These are phyloP conservation scores for Triticum timopheevii DNA, from an alignment of 176 grass and related monocot genomes.

Conservation along the genomic window DNA sequence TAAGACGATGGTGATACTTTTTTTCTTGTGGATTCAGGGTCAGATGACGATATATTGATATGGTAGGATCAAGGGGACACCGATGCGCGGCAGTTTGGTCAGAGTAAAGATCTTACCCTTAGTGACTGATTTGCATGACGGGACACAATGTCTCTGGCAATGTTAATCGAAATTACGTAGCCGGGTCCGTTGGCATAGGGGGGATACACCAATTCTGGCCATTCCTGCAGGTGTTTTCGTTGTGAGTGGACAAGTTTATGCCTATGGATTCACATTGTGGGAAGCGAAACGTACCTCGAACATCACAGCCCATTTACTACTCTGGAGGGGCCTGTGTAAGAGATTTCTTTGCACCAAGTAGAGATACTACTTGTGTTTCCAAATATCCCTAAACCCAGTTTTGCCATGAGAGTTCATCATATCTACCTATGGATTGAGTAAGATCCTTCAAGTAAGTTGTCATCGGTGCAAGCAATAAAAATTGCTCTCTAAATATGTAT, in stretches of 20 bases:
- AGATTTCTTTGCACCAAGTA: too few species aligned
- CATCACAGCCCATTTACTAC: too few species aligned
- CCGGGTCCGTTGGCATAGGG: conserved; percentile 93
- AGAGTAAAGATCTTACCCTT: conserved; percentile 28
- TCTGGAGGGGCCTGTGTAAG: too few species aligned
- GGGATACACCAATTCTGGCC: conserved; percentile 88
- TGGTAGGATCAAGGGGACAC: neutral
- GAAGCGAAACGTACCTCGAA: too few species aligned
- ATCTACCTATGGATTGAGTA: too few species aligned
- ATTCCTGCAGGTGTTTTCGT: conserved; percentile 52
- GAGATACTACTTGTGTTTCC: too few species aligned
- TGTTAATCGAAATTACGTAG: conserved; percentile 65
- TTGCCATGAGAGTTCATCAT: too few species aligned
- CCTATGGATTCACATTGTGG: neutral
- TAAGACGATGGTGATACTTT: too few species aligned
- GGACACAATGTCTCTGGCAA: conserved; percentile 55
- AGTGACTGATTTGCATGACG: conserved; percentile 59
- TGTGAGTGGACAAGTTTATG: neutral
- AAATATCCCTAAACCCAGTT: too few species aligned
- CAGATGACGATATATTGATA: neutral
- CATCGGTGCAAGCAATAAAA: too few species aligned
- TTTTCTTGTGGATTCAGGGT: neutral
- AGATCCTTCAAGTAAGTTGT: too few species aligned
- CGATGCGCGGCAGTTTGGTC: neutral
- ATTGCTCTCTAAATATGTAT: too few species aligned